Conservation (phyloP, 2,329 filamentous ascomycete genomes). For the Rugonectria rugulosa region DNA sequence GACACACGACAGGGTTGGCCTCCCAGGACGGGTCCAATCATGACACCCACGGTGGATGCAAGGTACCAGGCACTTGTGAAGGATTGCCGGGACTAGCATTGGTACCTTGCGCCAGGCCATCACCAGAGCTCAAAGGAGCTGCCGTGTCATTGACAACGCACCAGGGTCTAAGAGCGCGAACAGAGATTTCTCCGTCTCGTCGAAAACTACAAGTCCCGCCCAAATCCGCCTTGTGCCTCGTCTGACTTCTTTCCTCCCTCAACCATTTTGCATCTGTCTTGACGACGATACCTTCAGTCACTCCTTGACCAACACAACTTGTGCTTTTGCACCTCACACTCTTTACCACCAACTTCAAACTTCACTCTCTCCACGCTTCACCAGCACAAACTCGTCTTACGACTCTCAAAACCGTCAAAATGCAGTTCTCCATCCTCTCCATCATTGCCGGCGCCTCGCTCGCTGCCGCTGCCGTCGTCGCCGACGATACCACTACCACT, state of each 20-base stretch:
- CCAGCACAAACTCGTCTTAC: conserved; percentile 12
- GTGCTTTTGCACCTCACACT: conserved; percentile 33
- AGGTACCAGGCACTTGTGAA: conserved; percentile 33
- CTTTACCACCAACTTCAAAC: conserved; percentile 27
- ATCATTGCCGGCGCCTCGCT: conserved; percentile 52
- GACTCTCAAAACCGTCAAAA: conserved; percentile 44
- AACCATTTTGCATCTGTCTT: conserved; percentile 29
- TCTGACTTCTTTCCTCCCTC: conserved; percentile 19
- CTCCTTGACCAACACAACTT: conserved; percentile 27
- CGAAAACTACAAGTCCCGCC: conserved; percentile 41
- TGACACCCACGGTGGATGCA: conserved; percentile 24
- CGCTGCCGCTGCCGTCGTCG: conserved; percentile 36
- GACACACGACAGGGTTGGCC: conserved; percentile 31
- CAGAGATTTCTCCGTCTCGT: conserved; percentile 33
- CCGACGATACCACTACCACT: conserved; percentile 44
- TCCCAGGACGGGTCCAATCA: conserved; percentile 32
- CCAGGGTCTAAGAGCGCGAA: conserved; percentile 15
- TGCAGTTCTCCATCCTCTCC: conserved; percentile 55
- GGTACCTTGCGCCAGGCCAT: conserved; percentile 4
- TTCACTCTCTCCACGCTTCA: not conserved
- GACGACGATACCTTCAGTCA: conserved; percentile 27
- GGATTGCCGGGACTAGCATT: conserved; percentile 33
- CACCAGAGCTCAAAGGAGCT: conserved; percentile 2
- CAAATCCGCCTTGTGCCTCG: conserved; percentile 24
- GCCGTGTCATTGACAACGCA: conserved; percentile 34